Conservation (phyloP, 176 grass and related monocot genomes). For the Calamus simplicifolius region DNA sequence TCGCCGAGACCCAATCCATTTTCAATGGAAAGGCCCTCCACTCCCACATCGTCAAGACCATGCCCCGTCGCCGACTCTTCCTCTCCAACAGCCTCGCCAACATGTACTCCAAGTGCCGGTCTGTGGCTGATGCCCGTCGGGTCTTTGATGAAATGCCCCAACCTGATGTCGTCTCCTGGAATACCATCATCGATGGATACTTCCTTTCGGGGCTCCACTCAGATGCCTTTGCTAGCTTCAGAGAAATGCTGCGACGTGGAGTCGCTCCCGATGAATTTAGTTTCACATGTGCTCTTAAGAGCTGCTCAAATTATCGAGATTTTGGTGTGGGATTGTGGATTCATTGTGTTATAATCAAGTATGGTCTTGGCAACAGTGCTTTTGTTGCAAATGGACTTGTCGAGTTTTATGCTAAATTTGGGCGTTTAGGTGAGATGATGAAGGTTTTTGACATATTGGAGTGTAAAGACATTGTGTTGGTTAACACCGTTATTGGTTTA, state of each 20-base stretch:
- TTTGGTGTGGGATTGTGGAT: neutral
- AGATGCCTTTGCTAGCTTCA: neutral
- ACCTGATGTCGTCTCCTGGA: slow-evolving; percentile 9
- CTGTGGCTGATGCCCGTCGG: neutral
- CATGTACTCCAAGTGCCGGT: slow-evolving; percentile 2
- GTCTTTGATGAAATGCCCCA: slow-evolving; percentile 3
- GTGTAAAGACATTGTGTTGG: slow-evolving; percentile 5
- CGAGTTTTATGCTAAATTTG: slow-evolving; percentile 13
- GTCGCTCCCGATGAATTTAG: slow-evolving; percentile 9
- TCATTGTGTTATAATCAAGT: slow-evolving; percentile 10
- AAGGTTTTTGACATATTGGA: slow-evolving; percentile 6
- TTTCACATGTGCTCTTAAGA: slow-evolving; percentile 1
- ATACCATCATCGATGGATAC: slow-evolving; percentile 5
- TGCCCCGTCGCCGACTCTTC: neutral
- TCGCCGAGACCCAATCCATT: neutral
- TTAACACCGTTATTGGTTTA: slow-evolving; percentile 6
- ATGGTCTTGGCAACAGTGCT: slow-evolving; percentile 10
- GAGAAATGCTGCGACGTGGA: slow-evolving; percentile 2
- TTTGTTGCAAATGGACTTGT: slow-evolving; percentile 5
- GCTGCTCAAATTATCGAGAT: slow-evolving; percentile 1
- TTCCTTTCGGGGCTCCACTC: neutral
- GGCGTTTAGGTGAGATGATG: neutral
- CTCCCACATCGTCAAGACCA: neutral
- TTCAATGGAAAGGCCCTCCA: slow-evolving; percentile 1
- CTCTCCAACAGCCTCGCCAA: slow-evolving; percentile 6